A percentile compares a stretch with the other conserved stretches of the same genome.
phyloP scores from a whole-genome alignment of 169 alveolate species.

The Babesia bigemina region DNA sequence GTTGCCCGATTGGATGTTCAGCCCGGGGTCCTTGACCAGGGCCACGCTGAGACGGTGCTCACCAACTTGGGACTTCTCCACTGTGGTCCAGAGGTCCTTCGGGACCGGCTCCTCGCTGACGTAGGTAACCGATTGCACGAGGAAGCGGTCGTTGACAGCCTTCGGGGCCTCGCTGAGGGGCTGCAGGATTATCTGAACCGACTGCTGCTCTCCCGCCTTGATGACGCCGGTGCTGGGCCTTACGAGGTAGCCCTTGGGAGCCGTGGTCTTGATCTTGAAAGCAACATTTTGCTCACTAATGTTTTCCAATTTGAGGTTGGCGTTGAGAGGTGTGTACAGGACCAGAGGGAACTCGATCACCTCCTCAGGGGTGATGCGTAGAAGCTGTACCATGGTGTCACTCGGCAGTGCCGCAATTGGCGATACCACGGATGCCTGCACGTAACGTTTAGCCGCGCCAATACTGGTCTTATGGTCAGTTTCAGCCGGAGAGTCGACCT shows the following conservation, averaged over 20 bases:
- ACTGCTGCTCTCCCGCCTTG: conserved; percentile 78
- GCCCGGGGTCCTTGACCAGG: conserved; percentile 76
- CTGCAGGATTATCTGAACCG: conserved; percentile 84
- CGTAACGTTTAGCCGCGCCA: not conserved
- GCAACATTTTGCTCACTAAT: conserved; percentile 81
- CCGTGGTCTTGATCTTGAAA: conserved; percentile 86
- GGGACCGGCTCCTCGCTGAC: conserved; percentile 79
- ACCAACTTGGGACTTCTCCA: conserved; percentile 77
- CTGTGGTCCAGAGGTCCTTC: conserved; percentile 83
- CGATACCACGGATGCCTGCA: not conserved
- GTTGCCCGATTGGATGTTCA: conserved; percentile 68
- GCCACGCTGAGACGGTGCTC: conserved; percentile 84
- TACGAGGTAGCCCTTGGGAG: conserved; percentile 86
- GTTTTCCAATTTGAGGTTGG: conserved; percentile 81
- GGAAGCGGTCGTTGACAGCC: conserved; percentile 80
- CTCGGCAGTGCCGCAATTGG: not conserved
- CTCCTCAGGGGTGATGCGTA: conserved; percentile 82
- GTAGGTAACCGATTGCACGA: conserved; percentile 78
- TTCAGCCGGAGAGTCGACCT: not conserved
- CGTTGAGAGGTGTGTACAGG: conserved; percentile 82
- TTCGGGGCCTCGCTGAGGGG: conserved; percentile 83
- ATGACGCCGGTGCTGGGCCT: conserved; percentile 85
- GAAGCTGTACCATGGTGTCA: conserved; percentile 54
- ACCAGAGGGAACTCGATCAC: conserved; percentile 86
- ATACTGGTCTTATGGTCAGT: not conserved